Conservation (phyloP, 1,284 basidiomycete species). For the Phellinidium pouzarii region DNA sequence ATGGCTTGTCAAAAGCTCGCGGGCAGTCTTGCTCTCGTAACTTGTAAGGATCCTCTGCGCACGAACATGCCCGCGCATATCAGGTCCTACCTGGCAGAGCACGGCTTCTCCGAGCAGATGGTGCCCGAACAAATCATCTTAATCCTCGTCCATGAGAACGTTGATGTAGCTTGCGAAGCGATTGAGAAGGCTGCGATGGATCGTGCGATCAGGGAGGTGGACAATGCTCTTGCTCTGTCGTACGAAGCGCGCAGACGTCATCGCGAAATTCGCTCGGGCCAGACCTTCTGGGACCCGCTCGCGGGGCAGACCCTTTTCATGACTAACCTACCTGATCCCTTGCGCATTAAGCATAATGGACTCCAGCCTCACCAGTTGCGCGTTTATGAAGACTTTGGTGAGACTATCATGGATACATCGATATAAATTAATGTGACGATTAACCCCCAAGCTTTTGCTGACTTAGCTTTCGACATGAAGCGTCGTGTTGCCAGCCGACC, state of each 20-base stretch:
- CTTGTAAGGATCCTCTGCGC: conserved; percentile 96
- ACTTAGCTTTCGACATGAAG: conserved; percentile 44
- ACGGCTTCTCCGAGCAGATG: conserved; percentile 81
- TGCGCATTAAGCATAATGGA: conserved; percentile 82
- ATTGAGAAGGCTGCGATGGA: conserved; percentile 99
- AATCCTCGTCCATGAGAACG: conserved; percentile 86
- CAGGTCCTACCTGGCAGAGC: conserved; percentile 71
- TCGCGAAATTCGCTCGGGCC: conserved; percentile 68
- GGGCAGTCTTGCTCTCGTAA: conserved; percentile 93
- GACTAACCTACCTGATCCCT: conserved; percentile 78
- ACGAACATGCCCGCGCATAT: conserved; percentile 91
- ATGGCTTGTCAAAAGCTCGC: conserved; percentile 97
- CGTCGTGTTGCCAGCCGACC: conserved; percentile 55
- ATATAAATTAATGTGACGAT: neutral
- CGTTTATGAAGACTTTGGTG: conserved; percentile 95
- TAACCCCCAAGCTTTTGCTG: neutral
- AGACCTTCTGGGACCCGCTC: conserved; percentile 84
- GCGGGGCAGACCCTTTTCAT: conserved; percentile 71
- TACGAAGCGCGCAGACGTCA: conserved; percentile 86
- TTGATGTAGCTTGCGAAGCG: conserved; percentile 90
- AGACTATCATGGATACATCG: conserved; percentile 17
- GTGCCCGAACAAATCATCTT: conserved; percentile 67
- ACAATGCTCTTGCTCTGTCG: conserved; percentile 79
- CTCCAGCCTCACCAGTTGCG: conserved; percentile 77
- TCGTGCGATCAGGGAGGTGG: conserved; percentile 90